These are phyloP conservation scores for Kwoniella shivajii DNA, from an alignment of 1,284 basidiomycete genomes.

Conservation along the genomic window DNA sequence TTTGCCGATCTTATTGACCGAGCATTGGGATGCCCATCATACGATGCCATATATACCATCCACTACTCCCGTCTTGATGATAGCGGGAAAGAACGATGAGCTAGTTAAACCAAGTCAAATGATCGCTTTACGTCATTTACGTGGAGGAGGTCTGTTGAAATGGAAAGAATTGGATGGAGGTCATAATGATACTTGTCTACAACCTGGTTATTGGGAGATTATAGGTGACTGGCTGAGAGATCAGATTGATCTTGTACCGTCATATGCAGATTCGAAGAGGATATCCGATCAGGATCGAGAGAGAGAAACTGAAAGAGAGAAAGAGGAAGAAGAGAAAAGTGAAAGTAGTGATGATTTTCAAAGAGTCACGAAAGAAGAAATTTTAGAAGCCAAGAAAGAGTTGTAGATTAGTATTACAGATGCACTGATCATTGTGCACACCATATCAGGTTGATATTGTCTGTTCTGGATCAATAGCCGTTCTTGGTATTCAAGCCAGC, in stretches of 20 bases:
- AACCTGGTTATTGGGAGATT: conserved; percentile 67
- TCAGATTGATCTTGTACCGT: conserved; percentile 23
- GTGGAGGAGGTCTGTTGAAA: conserved; percentile 56
- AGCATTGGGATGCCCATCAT: conserved; percentile 83
- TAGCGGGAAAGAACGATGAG: conserved; percentile 76
- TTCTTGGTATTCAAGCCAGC: too few species aligned
- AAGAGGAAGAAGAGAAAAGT: neutral
- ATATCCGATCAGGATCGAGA: neutral
- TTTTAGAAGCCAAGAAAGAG: conserved; percentile 10
- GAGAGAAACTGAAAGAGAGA: neutral
- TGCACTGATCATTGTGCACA: too few species aligned
- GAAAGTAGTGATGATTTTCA: conserved; percentile 10
- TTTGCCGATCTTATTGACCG: conserved; percentile 44
- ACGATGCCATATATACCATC: conserved; percentile 70
- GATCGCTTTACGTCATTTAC: conserved; percentile 69
- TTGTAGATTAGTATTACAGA: neutral
- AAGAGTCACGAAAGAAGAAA: conserved; percentile 7
- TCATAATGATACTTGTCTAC: conserved; percentile 75
- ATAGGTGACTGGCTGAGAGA: conserved; percentile 62
- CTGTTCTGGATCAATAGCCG: too few species aligned
- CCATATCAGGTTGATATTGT: too few species aligned
- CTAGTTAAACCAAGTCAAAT: conserved; percentile 86
- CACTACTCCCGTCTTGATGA: conserved; percentile 78
- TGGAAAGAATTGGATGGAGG: conserved; percentile 63
- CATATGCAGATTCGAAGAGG: neutral